phyloP scores from a whole-genome alignment of 306 rosid genomes.

The Hylodesmum podocarpum region DNA sequence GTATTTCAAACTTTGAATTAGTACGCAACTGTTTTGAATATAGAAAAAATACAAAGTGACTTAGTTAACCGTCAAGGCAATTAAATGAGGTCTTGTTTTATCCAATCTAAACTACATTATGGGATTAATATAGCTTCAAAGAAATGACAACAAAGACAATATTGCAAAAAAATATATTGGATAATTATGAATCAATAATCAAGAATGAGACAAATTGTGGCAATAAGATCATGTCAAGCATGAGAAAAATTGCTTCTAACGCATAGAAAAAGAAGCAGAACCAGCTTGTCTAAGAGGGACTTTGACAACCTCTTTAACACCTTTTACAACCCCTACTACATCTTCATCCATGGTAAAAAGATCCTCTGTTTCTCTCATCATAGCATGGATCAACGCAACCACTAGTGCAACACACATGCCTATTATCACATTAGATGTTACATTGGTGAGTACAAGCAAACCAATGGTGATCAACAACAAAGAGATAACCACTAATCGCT shows the following conservation, averaged over 20 bases:
- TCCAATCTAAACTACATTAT: neutral
- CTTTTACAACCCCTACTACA: constrained; percentile 28
- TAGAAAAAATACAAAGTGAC: neutral
- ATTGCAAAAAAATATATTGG: neutral
- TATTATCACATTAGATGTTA: constrained; percentile 38
- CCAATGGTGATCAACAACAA: constrained; percentile 42
- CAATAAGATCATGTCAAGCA: neutral
- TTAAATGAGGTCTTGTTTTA: neutral
- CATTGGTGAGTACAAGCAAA: constrained; percentile 45
- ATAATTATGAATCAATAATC: neutral
- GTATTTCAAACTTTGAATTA: neutral
- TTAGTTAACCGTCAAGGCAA: neutral
- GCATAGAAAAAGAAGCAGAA: constrained; percentile 57
- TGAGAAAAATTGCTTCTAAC: neutral
- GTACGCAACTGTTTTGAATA: constrained; percentile 1
- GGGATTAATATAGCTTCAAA: neutral
- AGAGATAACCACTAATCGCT: constrained; percentile 33
- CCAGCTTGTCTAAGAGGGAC: constrained; percentile 63
- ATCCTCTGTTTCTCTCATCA: constrained; percentile 57
- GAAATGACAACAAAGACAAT: neutral
- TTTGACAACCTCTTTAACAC: constrained; percentile 33
- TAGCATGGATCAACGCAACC: constrained; percentile 48
- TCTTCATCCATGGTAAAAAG: constrained; percentile 48
- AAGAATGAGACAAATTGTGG: neutral
- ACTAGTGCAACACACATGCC: constrained; percentile 39